Conservation (phyloP, 371 early-diverging fungal genomes). For the Rhizopus arrhizus region DNA sequence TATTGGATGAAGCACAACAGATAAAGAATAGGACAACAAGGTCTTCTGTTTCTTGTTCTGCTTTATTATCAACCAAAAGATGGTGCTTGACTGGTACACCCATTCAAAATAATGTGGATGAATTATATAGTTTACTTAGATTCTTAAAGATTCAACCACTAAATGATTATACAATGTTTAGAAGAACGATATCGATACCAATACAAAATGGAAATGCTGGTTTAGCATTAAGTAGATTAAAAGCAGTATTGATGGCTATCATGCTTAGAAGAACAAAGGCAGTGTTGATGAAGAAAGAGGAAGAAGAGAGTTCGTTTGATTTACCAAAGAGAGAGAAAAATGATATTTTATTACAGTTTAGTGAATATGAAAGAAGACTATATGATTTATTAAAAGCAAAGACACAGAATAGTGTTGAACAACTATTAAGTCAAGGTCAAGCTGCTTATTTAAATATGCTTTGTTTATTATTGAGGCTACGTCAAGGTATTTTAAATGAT, state of each 20-base stretch:
- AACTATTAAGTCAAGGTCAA: slow-evolving; percentile 46
- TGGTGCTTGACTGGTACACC: slow-evolving; percentile 91
- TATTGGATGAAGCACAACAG: slow-evolving; percentile 87
- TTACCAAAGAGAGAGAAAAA: slow-evolving; percentile 64
- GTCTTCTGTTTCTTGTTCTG: slow-evolving; percentile 62
- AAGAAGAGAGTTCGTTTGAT: slow-evolving; percentile 38
- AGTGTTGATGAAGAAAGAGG: slow-evolving; percentile 17
- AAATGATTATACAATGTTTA: slow-evolving; percentile 55
- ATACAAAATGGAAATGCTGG: slow-evolving; percentile 40
- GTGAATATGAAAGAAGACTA: slow-evolving; percentile 57
- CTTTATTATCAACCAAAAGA: slow-evolving; percentile 63
- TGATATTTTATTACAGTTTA: slow-evolving; percentile 55
- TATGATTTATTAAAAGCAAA: slow-evolving; percentile 62
- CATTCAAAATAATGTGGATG: slow-evolving; percentile 84
- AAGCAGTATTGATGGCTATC: slow-evolving; percentile 64
- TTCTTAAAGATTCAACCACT: slow-evolving; percentile 77
- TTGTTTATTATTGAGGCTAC: slow-evolving; percentile 56
- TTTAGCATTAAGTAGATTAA: slow-evolving; percentile 58
- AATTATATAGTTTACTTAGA: slow-evolving; percentile 79
- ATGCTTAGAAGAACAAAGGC: slow-evolving; percentile 79
- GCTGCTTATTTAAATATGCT: slow-evolving; percentile 63
- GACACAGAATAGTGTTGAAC: slow-evolving; percentile 46
- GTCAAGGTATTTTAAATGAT: slow-evolving; percentile 37
- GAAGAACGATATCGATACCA: slow-evolving; percentile 57
- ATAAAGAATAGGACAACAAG: slow-evolving; percentile 80